Base-by-base conservation (phyloP, 1,284 basidiomycete species). In the Psilocybe mexicana region DNA sequence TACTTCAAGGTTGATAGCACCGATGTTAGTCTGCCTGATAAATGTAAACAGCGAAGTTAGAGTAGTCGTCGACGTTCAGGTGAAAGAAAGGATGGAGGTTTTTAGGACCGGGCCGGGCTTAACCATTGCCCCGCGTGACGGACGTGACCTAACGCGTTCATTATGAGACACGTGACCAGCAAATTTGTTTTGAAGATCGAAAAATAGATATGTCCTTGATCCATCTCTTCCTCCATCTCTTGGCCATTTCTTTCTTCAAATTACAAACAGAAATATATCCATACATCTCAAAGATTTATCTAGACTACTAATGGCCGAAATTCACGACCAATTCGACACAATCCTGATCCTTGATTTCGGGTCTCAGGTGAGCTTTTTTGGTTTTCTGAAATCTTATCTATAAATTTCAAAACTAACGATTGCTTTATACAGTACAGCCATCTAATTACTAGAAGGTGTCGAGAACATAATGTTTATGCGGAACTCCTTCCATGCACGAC, bases 401-500 rank as follows among this genome's bases (percentile, higher is more conserved):
- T 25, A 18, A 11, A 18, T 30, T 43, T 7, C 42, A 25, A 14
- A 48, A 51, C 46, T 33, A 28, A 64, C 36, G 68, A 96, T 90
- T 98, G 98, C 76, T 98, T 45, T 28, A 35, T 63, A 42, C 68
- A 97, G 92, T 98, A 98, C 76, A 98, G 96, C 67, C 97, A 99
- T 80, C 81, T 99, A 65, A 99, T 99, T 76, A 98, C 96, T 18
- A 81, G 97, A 72, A 84, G 97, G 87, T 98, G 96, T 82, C 92
- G 97, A 73, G 97, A 99, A 76, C 85, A 96, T 72, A 95, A 94
- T 62, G 94, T 99, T 57, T 99, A 99, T 75, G 97, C 96, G 62
- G 97, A 99, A 80, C 85, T 99, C 73, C 87, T 98, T 78, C 95
- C 97, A 42, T 99, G 97, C 76, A 99, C 96, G 2, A 90, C 93